Conservation (phyloP, 2,329 filamentous ascomycete genomes). For the Coleophoma cylindrospora region DNA sequence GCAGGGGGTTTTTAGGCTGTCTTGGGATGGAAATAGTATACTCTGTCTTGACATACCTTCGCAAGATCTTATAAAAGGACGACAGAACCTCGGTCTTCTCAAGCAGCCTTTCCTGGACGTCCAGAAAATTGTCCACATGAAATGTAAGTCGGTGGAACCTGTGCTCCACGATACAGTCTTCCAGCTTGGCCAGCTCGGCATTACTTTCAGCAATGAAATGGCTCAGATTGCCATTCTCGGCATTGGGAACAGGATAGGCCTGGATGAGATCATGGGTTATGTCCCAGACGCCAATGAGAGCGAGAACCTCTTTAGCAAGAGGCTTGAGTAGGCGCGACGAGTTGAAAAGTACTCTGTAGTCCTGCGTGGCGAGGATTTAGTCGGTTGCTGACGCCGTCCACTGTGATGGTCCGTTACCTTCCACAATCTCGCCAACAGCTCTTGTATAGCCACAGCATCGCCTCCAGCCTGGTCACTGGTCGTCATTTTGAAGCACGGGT, state of each 20-base stretch:
- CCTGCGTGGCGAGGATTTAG: conserved; percentile 1
- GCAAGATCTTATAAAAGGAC: conserved; percentile 7
- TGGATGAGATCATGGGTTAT: conserved; percentile 5
- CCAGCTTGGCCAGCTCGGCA: conserved; percentile 4
- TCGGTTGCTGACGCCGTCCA: neutral
- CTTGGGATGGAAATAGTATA: neutral
- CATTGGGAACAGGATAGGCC: conserved; percentile 1
- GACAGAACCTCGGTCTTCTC: conserved; percentile 6
- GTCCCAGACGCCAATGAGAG: conserved; percentile 7
- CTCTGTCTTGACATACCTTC: conserved; percentile 5
- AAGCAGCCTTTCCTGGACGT: conserved; percentile 1
- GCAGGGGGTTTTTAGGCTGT: too few species aligned
- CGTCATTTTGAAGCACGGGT: too few species aligned
- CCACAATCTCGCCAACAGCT: conserved; percentile 4
- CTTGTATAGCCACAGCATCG: conserved; percentile 1
- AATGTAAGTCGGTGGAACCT: conserved; percentile 1
- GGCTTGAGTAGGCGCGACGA: conserved; percentile 4
- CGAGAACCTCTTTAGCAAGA: conserved; percentile 6
- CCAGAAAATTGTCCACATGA: conserved; percentile 2
- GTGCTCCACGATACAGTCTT: conserved; percentile 3
- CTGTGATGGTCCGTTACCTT: neutral
- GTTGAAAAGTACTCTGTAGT: conserved; percentile 6
- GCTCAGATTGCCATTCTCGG: conserved; percentile 2
- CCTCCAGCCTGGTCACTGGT: too few species aligned
- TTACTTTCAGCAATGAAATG: conserved; percentile 4